Percentiles rank a stretch among this genome's conserved stretches.
phyloP scores from a whole-genome alignment of 495 filamentous ascomycete species.

The Aspergillus cristatus region DNA sequence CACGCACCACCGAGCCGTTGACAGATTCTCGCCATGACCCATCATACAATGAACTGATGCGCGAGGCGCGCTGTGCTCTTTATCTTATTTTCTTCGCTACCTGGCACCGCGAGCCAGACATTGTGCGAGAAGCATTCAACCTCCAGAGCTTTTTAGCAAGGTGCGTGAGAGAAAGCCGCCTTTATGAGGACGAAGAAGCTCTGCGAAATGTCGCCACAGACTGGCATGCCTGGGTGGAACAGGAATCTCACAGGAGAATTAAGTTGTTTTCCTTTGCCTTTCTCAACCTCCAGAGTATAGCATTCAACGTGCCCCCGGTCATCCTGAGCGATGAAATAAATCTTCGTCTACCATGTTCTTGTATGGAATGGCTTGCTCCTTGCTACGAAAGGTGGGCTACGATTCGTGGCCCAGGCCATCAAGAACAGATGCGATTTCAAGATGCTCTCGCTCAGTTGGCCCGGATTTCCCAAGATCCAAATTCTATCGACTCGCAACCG shows the following conservation, averaged over 20 bases:
- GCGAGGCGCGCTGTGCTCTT: conserved; percentile 6
- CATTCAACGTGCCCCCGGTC: conserved; percentile 27
- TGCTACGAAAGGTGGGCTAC: conserved; percentile 5
- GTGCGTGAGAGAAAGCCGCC: conserved; percentile 6
- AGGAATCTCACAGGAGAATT: conserved; percentile 23
- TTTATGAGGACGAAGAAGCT: conserved; percentile 4
- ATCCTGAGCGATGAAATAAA: conserved; percentile 49
- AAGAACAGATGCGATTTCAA: conserved; percentile 13
- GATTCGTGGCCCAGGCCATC: neutral
- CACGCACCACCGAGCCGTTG: too few species aligned
- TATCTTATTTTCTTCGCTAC: conserved; percentile 11
- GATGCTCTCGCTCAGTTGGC: conserved; percentile 7
- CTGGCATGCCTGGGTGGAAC: conserved; percentile 14
- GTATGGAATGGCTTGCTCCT: conserved; percentile 10
- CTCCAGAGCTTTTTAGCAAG: conserved; percentile 10
- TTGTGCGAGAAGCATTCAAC: conserved; percentile 9
- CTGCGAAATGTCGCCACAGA: neutral
- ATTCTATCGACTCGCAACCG: neutral
- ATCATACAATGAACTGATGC: neutral
- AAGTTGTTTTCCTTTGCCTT: conserved; percentile 28
- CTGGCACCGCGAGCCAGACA: conserved; percentile 8
- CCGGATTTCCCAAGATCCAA: neutral
- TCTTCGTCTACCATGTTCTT: conserved; percentile 44
- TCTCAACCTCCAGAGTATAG: conserved; percentile 30
- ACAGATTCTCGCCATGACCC: too few species aligned